These are phyloP conservation scores for Chernovozyma sophiae-reginae DNA, from an alignment of 1,139 yeast species.

Conservation along the genomic window DNA sequence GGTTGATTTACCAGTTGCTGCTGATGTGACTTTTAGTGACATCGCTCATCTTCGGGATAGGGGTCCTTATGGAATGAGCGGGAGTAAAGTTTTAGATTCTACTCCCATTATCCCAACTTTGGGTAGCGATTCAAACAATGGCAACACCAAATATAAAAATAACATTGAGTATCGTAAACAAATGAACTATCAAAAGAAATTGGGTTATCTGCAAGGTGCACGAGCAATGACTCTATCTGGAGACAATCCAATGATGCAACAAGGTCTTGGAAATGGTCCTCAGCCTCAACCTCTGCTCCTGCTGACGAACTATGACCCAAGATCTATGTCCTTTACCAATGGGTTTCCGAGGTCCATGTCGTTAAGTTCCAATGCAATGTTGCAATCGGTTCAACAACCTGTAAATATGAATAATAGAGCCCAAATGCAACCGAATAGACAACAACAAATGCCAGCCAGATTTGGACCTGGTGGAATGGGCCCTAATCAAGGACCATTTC, in stretches of 20 bases:
- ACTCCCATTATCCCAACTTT: constrained; percentile 74
- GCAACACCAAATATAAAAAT: constrained; percentile 20
- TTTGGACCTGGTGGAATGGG: neutral
- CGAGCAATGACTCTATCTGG: constrained; percentile 42
- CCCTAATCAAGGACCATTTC: neutral
- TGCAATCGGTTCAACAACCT: constrained; percentile 16
- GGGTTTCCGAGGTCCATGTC: constrained; percentile 29
- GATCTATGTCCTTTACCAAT: constrained; percentile 37
- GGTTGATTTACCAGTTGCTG: constrained; percentile 34
- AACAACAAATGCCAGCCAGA: neutral
- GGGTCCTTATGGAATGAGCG: constrained; percentile 54
- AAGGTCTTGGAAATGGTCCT: constrained; percentile 8
- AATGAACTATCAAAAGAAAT: constrained; percentile 64
- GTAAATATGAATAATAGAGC: constrained; percentile 4
- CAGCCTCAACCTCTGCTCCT: constrained; percentile 17
- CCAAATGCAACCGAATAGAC: neutral
- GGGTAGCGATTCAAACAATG: constrained; percentile 17
- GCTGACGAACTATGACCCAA: neutral
- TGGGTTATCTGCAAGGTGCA: constrained; percentile 46
- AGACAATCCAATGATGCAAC: constrained; percentile 30
- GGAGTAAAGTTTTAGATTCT: constrained; percentile 44
- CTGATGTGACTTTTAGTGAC: constrained; percentile 57
- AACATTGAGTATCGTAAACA: constrained; percentile 65
- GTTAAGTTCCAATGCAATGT: constrained; percentile 13
- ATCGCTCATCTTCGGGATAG: constrained; percentile 58